Base-by-base conservation (phyloP, 1,139 yeast species). In the Pichia sp. region DNA sequence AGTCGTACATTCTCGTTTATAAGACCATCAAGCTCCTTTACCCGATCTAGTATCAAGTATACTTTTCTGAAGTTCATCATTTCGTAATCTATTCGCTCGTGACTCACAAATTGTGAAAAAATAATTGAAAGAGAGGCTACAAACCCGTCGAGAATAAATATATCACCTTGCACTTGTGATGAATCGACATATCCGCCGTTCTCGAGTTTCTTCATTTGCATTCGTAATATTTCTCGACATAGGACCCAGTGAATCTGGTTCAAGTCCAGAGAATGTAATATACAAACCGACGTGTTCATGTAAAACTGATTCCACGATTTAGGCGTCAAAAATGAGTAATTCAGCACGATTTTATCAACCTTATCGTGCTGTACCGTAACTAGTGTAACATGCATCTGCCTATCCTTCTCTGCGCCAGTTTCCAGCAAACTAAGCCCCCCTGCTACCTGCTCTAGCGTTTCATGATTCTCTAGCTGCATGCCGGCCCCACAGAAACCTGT, bases 121-220 rank as follows among this genome's bases (percentile, higher is more conserved):
- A 51, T n/a, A 27, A 48, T 43, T 2, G 57, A 50, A 3, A 58
- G 17, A 2, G 36, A 24, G 8, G 52, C 10, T 24, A 58, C 36
- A 10, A 58, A 40, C 7, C 61, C 61, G 45, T 56, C 52, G 27
- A 57, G 17, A 10, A 55, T 45, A 34, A 55, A 29, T 24, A 17
- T 8, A 12, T 31, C 17, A 17, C 31, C n/a, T 3, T 31, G 9
- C 12, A 12, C 34, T 31, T 8, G 12, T 9, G 34, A 31, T 31
- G 34, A 4, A 31, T 50, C 29, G 16, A 4, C 20, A 6, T 7
- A 33, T 17, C 17, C 16, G n/a, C 24, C 29, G 27, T n/a, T 24
- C 12, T n/a, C 27, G 9, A 24, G 27, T 3, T 38, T 41, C n/a
- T 45, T 27, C 24, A 44, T n/a, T 20, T 29, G 24, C 5, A 45